These are phyloP conservation scores for Arthrobotrys sphaeroides DNA, from an alignment of 2,329 filamentous ascomycete species.

Conservation along the genomic window DNA sequence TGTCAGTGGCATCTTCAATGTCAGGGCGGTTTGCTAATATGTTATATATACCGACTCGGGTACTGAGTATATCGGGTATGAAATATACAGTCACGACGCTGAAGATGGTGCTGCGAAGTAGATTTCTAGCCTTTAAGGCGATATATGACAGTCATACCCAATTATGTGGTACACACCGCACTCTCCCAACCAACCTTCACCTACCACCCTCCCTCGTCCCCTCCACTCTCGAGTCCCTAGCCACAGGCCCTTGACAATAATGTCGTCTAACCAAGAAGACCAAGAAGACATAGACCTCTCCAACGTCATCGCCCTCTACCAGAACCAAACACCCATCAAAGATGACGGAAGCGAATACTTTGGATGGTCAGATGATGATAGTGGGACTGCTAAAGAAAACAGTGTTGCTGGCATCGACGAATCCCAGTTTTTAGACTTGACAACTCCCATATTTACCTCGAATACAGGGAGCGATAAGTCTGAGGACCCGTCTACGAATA, in stretches of 20 bases:
- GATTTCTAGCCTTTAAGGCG: too few species aligned
- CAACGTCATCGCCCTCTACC: conserved; percentile 41
- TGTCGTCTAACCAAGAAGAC: conserved; percentile 12
- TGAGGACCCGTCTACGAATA: not conserved
- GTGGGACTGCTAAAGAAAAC: not conserved
- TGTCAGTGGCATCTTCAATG: too few species aligned
- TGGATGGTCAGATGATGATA: conserved; percentile 31
- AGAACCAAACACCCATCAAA: conserved; percentile 8
- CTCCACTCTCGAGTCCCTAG: too few species aligned
- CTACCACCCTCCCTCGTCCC: not conserved
- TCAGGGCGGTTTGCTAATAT: too few species aligned
- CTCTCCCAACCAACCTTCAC: not conserved
- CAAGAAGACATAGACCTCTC: conserved; percentile 18
- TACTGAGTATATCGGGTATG: too few species aligned
- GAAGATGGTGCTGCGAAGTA: too few species aligned
- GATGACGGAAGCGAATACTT: conserved; percentile 37
- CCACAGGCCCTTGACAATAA: too few species aligned
- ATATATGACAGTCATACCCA: not conserved
- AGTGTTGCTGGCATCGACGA: not conserved
- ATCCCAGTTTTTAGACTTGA: not conserved
- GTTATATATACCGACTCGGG: too few species aligned
- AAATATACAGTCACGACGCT: too few species aligned
- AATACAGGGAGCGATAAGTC: not conserved
- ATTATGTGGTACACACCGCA: too few species aligned
- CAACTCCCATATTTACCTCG: not conserved